Percentiles rank a stretch among this genome's conserved stretches.
These are phyloP conservation scores for Botrytis paeoniae DNA, from an alignment of 2,329 filamentous ascomycete genomes.

Conservation along the genomic window DNA sequence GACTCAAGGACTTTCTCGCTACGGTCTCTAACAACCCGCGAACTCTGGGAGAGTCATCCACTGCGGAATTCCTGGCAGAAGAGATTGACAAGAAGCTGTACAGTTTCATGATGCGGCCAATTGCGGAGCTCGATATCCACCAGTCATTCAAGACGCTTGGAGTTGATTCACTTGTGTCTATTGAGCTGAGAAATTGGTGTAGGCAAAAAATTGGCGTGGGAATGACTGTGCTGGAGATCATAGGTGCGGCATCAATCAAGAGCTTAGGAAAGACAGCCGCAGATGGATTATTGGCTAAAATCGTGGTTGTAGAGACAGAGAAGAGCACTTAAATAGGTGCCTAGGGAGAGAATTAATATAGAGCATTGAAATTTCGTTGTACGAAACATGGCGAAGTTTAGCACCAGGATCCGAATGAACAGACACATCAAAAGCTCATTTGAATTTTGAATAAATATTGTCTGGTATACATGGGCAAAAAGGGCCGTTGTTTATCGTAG, in stretches of 20 bases:
- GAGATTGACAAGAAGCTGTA: background rate
- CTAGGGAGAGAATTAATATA: too few species aligned
- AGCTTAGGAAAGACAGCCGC: background rate
- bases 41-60: background rate
- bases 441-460: too few species aligned
- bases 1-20: background rate
- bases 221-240: background rate
- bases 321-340: too few species aligned
- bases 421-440: too few species aligned
- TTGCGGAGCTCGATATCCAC: background rate
- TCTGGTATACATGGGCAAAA: too few species aligned
- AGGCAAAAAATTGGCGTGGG: background rate
- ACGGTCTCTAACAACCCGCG: background rate
- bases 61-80: background rate
- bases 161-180: slow-evolving; percentile 1
- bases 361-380: too few species aligned
- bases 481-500: too few species aligned
- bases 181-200: slow-evolving; percentile 11
- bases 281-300: background rate
- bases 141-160: background rate
- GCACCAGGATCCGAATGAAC: too few species aligned
- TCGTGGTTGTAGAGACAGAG: background rate
- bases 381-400: too few species aligned
- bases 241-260: background rate
- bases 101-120: background rate